These are phyloP conservation scores for Periglandula ipomoeae DNA, from an alignment of 2,329 filamentous ascomycete genomes.

Conservation along the genomic window DNA sequence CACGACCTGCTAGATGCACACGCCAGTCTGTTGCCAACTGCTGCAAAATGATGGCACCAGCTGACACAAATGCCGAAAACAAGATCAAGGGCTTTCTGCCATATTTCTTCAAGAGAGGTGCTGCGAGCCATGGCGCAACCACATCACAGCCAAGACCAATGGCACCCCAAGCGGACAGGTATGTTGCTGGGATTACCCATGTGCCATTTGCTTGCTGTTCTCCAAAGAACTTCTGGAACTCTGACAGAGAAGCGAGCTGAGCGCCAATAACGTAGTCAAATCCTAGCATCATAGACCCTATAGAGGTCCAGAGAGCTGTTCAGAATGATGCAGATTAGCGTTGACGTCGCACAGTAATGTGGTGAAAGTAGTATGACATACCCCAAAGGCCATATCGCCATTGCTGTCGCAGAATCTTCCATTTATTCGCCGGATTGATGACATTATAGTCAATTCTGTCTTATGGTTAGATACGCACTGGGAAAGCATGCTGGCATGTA, in stretches of 20 bases:
- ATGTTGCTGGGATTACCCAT: conserved; percentile 20
- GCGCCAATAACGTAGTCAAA: conserved; percentile 21
- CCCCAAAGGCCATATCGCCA: conserved; percentile 19
- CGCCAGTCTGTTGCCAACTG: conserved; percentile 18
- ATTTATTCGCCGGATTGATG: conserved; percentile 18
- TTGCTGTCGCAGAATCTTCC: conserved; percentile 19
- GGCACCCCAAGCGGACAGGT: conserved; percentile 21
- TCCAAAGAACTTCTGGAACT: conserved; percentile 19
- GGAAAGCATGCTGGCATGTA: too few species aligned
- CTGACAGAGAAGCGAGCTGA: conserved; percentile 21
- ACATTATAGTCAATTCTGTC: conserved; percentile 16
- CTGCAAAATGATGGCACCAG: conserved; percentile 21
- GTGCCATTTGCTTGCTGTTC: conserved; percentile 14
- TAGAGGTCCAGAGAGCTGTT: conserved; percentile 19
- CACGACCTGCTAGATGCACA: conserved; percentile 19
- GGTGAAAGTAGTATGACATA: conserved; percentile 12
- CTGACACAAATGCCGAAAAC: conserved; percentile 16
- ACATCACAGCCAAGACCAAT: conserved; percentile 20
- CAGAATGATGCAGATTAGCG: neutral
- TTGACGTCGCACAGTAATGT: neutral
- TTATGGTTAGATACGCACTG: too few species aligned
- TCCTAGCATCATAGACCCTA: conserved; percentile 22
- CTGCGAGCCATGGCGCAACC: conserved; percentile 17
- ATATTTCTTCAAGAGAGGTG: conserved; percentile 21
- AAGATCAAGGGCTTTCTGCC: conserved; percentile 22